Evolutionary conservation across 495 filamentous ascomycete species (phyloP), one percentile per base, ranked within the genome.

Genomic region (Lasiosphaeria miniovina): DNA sequence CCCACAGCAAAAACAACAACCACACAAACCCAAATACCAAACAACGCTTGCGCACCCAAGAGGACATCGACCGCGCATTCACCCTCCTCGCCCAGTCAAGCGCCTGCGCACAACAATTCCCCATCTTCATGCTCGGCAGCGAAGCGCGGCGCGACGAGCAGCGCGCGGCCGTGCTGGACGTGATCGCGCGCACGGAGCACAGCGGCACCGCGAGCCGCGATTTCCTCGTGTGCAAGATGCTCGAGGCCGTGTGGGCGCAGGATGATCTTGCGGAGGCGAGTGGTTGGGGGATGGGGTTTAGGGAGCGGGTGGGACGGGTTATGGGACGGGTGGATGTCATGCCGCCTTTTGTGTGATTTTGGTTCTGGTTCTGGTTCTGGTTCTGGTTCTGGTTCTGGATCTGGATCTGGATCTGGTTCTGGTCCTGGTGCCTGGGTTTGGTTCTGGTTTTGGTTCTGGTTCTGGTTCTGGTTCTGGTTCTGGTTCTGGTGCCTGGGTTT

Each of bases 51-150:
- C 58, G 62, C 46, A 66, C 65, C 4, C 60, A 64, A 46, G 36
- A 60, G 58, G 51, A 62, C 14, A 60, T 70, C 17, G 62, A 71
- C 11, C 54, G 43, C 43, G 65, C 65, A 8, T 71, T 69, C 52
- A n/a, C 55, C 41, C 52, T 64, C 11, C 45, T 72, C 15, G 41
- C 58, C 24, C 40, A 59, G 45, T 35, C 71, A 15, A 40, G 58
- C 9, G 59, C 64, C 36, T 76, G 71, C 43, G 49, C 71, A 34
- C 66, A 61, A 5, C 71, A 71, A 36, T 74, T 74, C 52, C 71
- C 73, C 8, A 45, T 77, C n/a, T 69, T 77, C 46, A 64, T 75
- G 46, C 51, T 75, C n/a, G 74, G 73, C 34, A 74, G 70, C 61
- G 73, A 77, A 55, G 72, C 74, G 10, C 56, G 67, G 38, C 66